phyloP scores from a whole-genome alignment of 192 early-diverging fungal species.

The Dissophora globulifera region DNA sequence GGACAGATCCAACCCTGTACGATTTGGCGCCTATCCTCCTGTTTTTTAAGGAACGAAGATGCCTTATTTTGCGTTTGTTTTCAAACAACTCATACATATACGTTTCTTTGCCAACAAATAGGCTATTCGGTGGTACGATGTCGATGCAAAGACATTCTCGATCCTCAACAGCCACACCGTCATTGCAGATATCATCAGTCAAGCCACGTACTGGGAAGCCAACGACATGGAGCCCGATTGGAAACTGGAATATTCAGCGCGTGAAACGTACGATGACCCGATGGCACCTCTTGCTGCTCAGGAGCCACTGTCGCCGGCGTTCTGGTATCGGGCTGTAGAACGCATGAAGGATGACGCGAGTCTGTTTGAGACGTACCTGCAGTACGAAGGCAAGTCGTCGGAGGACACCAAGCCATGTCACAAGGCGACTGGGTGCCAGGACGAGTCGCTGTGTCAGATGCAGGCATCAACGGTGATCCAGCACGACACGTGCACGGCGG shows the following conservation, averaged over 20 bases:
- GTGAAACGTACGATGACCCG: conserved; percentile 38
- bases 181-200: conserved; percentile 56
- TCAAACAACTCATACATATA: background rate
- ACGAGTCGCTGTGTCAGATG: conserved; percentile 37
- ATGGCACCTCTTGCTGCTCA: background rate
- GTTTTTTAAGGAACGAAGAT: too few relatives aligned
- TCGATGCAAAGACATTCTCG: conserved; percentile 63
- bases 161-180: conserved; percentile 60
- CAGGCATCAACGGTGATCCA: conserved; percentile 43
- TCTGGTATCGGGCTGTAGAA: conserved; percentile 59
- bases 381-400: conserved; percentile 52
- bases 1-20: conserved; percentile 59
- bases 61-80: background rate
- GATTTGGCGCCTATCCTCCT: background rate
- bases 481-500: conserved; percentile 8
- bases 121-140: conserved; percentile 58
- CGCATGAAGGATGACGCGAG: conserved; percentile 46
- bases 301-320: conserved; percentile 54
- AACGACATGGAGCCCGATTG: conserved; percentile 53
- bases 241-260: conserved; percentile 62
- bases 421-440: conserved; percentile 18
- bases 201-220: conserved; percentile 52
- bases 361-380: conserved; percentile 57
- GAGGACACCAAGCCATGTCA: conserved; percentile 15
- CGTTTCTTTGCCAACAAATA: conserved; percentile 2